A percentile compares a stretch with the other conserved stretches of the same genome.
These are phyloP conservation scores for Kalmusia sp. DNA, from an alignment of 2,329 filamentous ascomycete species.

Conservation along the genomic window DNA sequence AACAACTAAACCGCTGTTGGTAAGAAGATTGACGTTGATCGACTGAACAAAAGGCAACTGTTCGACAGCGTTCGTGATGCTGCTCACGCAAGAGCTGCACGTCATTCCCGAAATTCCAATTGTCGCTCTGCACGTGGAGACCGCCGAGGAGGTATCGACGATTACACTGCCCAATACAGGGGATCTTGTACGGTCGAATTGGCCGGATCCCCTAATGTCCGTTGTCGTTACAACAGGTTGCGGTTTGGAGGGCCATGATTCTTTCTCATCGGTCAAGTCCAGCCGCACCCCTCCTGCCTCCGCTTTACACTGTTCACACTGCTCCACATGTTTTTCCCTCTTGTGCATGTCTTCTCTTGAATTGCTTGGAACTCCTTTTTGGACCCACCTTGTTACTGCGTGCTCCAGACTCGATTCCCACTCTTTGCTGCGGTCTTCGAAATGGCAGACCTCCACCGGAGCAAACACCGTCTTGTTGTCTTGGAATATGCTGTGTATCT, in stretches of 20 bases:
- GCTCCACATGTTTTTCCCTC: slow-evolving; percentile 37
- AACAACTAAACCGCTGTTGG: slow-evolving; percentile 58
- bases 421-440: slow-evolving; percentile 24
- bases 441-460: slow-evolving; percentile 22
- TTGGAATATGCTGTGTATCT: slow-evolving; percentile 59
- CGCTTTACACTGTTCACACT: slow-evolving; percentile 44
- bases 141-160: slow-evolving; percentile 14
- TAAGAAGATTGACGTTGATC: slow-evolving; percentile 60
- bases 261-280: slow-evolving; percentile 10
- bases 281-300: slow-evolving; percentile 35
- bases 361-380: slow-evolving; percentile 11
- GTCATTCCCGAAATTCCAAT: slow-evolving; percentile 67
- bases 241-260: slow-evolving; percentile 20
- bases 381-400: slow-evolving; percentile 39
- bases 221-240: slow-evolving; percentile 18
- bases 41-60: slow-evolving; percentile 55
- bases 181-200: slow-evolving; percentile 15
- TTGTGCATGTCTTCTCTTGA: slow-evolving; percentile 36
- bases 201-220: slow-evolving; percentile 21
- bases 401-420: slow-evolving; percentile 46
- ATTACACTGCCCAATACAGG: slow-evolving; percentile 20
- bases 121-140: slow-evolving; percentile 43
- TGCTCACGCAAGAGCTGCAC: slow-evolving; percentile 63
- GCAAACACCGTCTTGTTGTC: slow-evolving; percentile 25
- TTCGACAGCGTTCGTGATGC: slow-evolving; percentile 58